Evolutionary conservation across 345 rosid genomes (phyloP).

Genomic region (Mallotus nudiflorus): DNA sequence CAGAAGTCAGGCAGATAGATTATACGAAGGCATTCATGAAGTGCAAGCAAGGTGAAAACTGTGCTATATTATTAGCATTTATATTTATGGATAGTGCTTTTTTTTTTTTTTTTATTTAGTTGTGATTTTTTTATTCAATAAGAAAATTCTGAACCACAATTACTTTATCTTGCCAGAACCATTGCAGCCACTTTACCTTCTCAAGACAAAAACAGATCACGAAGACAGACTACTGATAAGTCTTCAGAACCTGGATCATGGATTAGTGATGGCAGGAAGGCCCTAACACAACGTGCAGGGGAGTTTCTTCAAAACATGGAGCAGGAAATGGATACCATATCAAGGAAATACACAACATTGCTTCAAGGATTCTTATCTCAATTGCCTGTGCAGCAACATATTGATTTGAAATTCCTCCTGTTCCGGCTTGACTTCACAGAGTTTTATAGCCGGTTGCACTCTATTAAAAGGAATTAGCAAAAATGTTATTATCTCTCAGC

Average conservation of each 20-base stretch:
- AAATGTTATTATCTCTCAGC: slow-evolving; percentile 18
- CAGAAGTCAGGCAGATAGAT: slow-evolving; percentile 86
- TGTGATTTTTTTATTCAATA: neutral
- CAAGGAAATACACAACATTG: slow-evolving; percentile 71
- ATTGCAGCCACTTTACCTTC: slow-evolving; percentile 54
- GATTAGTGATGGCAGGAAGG: slow-evolving; percentile 82
- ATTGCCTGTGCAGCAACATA: slow-evolving; percentile 84
- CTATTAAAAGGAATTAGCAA: slow-evolving; percentile 32
- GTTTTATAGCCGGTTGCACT: slow-evolving; percentile 67
- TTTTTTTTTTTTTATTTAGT: neutral
- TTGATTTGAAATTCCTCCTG: slow-evolving; percentile 89
- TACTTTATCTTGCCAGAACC: slow-evolving; percentile 41
- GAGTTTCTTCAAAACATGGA: slow-evolving; percentile 84
- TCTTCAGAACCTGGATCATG: slow-evolving; percentile 61
- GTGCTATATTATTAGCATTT: neutral
- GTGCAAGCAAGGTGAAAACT: slow-evolving; percentile 75
- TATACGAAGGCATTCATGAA: slow-evolving; percentile 86
- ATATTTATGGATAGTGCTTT: neutral
- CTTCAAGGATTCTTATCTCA: slow-evolving; percentile 79
- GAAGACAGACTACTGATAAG: slow-evolving; percentile 34
- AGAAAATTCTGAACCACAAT: neutral
- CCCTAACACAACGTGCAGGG: slow-evolving; percentile 78
- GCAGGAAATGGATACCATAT: slow-evolving; percentile 67
- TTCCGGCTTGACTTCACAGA: slow-evolving; percentile 97
- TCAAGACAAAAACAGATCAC: slow-evolving; percentile 45